These are phyloP conservation scores for Leccinum rimulosum DNA, from an alignment of 768 basidiomycete genomes.

Conservation along the genomic window DNA sequence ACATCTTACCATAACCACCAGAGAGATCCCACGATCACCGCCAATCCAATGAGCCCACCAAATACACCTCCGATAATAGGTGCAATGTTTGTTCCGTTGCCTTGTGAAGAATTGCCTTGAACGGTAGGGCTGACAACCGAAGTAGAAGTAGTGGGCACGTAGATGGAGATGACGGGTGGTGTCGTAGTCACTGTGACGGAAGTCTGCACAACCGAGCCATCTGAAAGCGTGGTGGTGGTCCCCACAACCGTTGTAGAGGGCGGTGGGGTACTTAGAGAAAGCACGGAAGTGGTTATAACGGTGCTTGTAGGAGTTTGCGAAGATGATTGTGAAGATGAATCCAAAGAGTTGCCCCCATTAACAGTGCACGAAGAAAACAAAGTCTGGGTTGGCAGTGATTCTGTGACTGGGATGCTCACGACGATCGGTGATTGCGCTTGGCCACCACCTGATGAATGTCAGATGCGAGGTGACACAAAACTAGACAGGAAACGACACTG, in stretches of 20 bases:
- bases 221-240: slow-evolving; percentile 37
- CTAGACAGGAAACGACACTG: slow-evolving; percentile 15
- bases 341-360: no score
- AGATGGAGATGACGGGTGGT: slow-evolving; percentile 30
- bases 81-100: slow-evolving; percentile 34
- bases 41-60: slow-evolving; percentile 52
- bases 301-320: slow-evolving; percentile 10
- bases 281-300: slow-evolving; percentile 21
- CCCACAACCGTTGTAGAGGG: slow-evolving; percentile 32
- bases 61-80: slow-evolving; percentile 54
- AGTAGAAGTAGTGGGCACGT: slow-evolving; percentile 18
- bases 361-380: slow-evolving; percentile 40
- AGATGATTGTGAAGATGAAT: slow-evolving; percentile 4
- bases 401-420: slow-evolving; percentile 32
- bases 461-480: neutral
- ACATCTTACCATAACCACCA: slow-evolving; percentile 51
- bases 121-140: slow-evolving; percentile 13
- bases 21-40: slow-evolving; percentile 42
- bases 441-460: slow-evolving; percentile 21
- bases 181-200: slow-evolving; percentile 39
- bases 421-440: slow-evolving; percentile 42
- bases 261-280: slow-evolving; percentile 31
- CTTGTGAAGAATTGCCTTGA: slow-evolving; percentile 15
- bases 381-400: slow-evolving; percentile 35
- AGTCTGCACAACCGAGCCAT: slow-evolving; percentile 41